Conservation (phyloP, 2,329 filamentous ascomycete genomes). For the Xylariales sp. region DNA sequence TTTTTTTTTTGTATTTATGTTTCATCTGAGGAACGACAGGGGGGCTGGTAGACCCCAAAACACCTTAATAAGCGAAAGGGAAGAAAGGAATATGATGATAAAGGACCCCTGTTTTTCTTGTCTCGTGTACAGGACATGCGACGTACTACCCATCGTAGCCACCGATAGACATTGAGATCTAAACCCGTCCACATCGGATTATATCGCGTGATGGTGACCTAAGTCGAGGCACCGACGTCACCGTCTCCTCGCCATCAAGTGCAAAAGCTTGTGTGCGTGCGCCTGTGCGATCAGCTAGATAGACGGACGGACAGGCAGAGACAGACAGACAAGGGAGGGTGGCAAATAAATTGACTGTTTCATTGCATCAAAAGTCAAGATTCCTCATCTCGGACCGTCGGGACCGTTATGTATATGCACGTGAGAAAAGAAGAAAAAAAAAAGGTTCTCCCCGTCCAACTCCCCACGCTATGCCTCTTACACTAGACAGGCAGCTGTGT, state of each 20-base stretch:
- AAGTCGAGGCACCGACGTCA: slow-evolving; percentile 19
- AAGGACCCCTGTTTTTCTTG: slow-evolving; percentile 17
- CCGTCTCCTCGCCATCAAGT: slow-evolving; percentile 12
- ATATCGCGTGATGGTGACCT: slow-evolving; percentile 22
- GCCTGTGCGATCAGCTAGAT: slow-evolving; percentile 4
- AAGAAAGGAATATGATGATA: slow-evolving; percentile 17
- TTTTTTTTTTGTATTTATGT: slow-evolving; percentile 3
- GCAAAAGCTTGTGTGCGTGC: slow-evolving; percentile 3
- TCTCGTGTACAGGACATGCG: neutral
- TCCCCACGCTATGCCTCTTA: neutral
- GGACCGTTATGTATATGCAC: slow-evolving; percentile 23
- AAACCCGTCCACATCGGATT: slow-evolving; percentile 28
- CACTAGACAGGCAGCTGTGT: neutral
- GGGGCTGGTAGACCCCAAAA: neutral
- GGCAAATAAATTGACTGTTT: slow-evolving; percentile 16
- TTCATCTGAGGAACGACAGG: slow-evolving; percentile 12
- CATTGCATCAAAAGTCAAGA: slow-evolving; percentile 16
- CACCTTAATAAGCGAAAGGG: slow-evolving; percentile 21
- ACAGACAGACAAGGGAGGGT: slow-evolving; percentile 6
- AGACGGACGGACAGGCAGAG: neutral
- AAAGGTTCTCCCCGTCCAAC: neutral
- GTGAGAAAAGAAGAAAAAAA: slow-evolving; percentile 2
- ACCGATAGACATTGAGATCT: slow-evolving; percentile 34
- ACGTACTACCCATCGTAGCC: neutral
- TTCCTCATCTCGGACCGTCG: slow-evolving; percentile 26